phyloP scores from a whole-genome alignment of 768 basidiomycete genomes.

The Chlorophyllum brunneum region DNA sequence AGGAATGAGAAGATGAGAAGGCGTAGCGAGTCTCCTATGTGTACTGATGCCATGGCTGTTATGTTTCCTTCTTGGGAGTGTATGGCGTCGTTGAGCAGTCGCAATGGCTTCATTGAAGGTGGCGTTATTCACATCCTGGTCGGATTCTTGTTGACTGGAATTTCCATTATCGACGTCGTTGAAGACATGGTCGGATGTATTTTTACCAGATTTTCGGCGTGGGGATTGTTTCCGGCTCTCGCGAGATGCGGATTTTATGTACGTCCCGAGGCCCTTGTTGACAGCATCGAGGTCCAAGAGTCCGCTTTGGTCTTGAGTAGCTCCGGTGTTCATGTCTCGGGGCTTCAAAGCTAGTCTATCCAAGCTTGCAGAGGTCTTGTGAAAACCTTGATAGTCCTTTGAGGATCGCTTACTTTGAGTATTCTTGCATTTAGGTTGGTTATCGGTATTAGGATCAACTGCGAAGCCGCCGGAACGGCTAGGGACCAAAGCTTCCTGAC shows the following conservation, averaged over 20 bases:
- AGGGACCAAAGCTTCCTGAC: conserved; percentile 19
- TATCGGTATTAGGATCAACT: neutral
- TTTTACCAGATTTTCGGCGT: neutral
- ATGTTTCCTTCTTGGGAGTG: conserved; percentile 3
- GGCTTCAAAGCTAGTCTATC: neutral
- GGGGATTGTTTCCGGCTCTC: neutral
- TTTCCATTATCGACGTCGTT: neutral
- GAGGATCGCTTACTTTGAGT: neutral
- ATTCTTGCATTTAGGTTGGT: neutral
- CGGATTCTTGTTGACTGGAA: neutral
- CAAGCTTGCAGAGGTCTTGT: neutral
- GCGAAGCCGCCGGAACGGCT: neutral
- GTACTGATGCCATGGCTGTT: conserved; percentile 1
- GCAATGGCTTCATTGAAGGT: neutral
- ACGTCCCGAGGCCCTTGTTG: neutral
- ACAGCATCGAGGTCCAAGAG: conserved; percentile 2
- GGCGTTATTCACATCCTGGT: neutral
- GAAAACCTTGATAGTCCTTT: neutral
- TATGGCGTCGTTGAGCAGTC: conserved; percentile 6
- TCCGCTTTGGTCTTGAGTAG: neutral
- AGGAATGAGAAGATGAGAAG: conserved; percentile 54
- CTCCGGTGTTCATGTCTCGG: neutral
- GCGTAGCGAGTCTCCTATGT: conserved; percentile 37
- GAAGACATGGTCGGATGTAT: neutral
- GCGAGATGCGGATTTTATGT: neutral